Evolutionary conservation across 2,329 filamentous ascomycete species (phyloP), one percentile per base, ranked within the genome.

Genomic region (Calonectria pseudoreteaudii): DNA sequence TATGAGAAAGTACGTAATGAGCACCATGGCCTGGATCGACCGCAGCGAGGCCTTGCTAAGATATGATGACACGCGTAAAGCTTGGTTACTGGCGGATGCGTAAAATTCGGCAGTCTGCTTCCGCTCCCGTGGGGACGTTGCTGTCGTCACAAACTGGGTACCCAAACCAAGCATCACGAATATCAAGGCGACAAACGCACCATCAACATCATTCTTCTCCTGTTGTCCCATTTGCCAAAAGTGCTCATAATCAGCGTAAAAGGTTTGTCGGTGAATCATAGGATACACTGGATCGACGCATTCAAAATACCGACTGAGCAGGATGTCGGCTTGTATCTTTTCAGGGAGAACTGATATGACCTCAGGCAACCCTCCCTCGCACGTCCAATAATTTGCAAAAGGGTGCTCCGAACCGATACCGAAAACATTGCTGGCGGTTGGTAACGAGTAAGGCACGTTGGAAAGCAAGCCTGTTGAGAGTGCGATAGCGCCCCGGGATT

Each of bases 311-410:
- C 90, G 87, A 65, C 83, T 86, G 44, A 93, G 83, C 16, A 96
- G 86, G 49, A 94, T 92, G 77, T 96, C 93, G 68, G 93, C 93
- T 82, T 95, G 94, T 11, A 93, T 85, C 84, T 94, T 95, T 71
- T 93, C 93, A 0, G 94, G 94, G 16, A 96, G 86, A 4, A 95
- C 93, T 1, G 90, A 91, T 53, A 95, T 91, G 9, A 95, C 93
- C 83, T 96, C 94, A 11, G 91, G 88, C 23, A 96, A 85, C 0
- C 94, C 94, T 62, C 94, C 94, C 74, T 93, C 90, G 80, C 93
- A 94, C 3, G 94, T 96, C 94, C 94, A 96, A 83, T 96, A 96
- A 81, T 96, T 96, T 80, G 93, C 92, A 81, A 95, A 95, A 0
- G 93, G 94, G 81, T 95, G 93, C 81, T 95, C 93, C 0, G 93